Percentiles rank a stretch among this genome's conserved stretches.
Conservation (phyloP, 1,284 basidiomycete species). For the Anthracocystis setariae region DNA sequence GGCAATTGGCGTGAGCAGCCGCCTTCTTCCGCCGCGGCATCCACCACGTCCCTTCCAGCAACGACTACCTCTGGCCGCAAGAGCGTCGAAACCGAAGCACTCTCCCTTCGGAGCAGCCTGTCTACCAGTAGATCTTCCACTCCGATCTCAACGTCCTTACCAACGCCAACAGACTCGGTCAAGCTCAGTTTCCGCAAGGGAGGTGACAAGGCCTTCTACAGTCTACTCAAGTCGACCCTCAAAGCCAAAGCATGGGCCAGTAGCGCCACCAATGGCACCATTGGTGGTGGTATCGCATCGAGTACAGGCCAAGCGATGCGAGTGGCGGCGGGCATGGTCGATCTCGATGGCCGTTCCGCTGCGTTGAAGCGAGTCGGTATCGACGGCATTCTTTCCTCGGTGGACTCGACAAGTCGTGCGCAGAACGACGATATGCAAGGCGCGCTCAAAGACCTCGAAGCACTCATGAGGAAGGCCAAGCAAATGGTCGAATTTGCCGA, state of each 20-base stretch:
- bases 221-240: constrained; percentile 79
- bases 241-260: constrained; percentile 79
- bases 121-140: constrained; percentile 67
- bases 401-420: constrained; percentile 71
- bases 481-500: constrained; percentile 90
- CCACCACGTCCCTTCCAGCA: constrained; percentile 16
- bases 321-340: constrained; percentile 33
- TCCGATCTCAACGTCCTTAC: constrained; percentile 73
- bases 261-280: constrained; percentile 2
- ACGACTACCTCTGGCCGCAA: constrained; percentile 31
- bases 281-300: neutral
- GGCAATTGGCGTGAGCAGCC: constrained; percentile 42
- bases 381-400: constrained; percentile 37
- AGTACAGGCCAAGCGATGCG: constrained; percentile 17
- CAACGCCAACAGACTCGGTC: constrained; percentile 70
- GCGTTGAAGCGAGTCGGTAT: constrained; percentile 49
- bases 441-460: constrained; percentile 88
- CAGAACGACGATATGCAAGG: constrained; percentile 78
- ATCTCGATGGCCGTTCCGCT: constrained; percentile 49
- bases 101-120: constrained; percentile 28
- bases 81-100: constrained; percentile 37
- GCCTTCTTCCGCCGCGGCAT: constrained; percentile 38
- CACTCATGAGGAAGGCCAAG: constrained; percentile 87
- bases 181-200: constrained; percentile 86
- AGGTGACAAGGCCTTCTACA: constrained; percentile 86